Percentiles rank a stretch among this genome's conserved stretches.
Conservation (phyloP, 225 moss, liverwort and hornwort species). For the Polytrichum formosum region DNA sequence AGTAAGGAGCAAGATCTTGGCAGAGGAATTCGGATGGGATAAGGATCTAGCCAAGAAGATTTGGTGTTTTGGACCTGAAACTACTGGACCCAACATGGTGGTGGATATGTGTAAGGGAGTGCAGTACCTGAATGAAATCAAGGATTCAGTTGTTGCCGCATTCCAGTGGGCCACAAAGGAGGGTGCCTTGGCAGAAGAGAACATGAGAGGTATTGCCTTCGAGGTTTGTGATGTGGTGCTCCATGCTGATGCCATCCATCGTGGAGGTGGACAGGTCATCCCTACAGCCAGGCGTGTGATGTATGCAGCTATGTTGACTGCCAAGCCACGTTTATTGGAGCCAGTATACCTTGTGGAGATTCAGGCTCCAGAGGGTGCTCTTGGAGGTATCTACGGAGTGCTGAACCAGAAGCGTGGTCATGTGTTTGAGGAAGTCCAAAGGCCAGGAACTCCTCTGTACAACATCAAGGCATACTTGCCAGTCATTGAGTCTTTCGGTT, state of each 20-base stretch:
- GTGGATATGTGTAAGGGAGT: slow-evolving; percentile 42
- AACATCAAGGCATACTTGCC: slow-evolving; percentile 28
- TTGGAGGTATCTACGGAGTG: slow-evolving; percentile 18
- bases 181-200: slow-evolving; percentile 31
- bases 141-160: slow-evolving; percentile 27
- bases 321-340: slow-evolving; percentile 30
- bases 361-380: slow-evolving; percentile 33
- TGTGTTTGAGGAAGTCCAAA: slow-evolving; percentile 21
- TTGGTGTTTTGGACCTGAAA: slow-evolving; percentile 48
- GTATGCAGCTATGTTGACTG: slow-evolving; percentile 29
- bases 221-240: slow-evolving; percentile 37
- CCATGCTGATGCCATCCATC: slow-evolving; percentile 32
- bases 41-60: slow-evolving; percentile 40
- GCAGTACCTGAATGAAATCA: slow-evolving; percentile 36
- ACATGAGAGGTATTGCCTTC: slow-evolving; percentile 35
- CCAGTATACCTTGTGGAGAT: slow-evolving; percentile 48
- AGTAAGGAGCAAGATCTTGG: slow-evolving; percentile 8
- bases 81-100: slow-evolving; percentile 39
- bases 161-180: slow-evolving; percentile 32
- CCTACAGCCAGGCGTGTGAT: slow-evolving; percentile 32
- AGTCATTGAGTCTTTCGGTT: slow-evolving; percentile 31
- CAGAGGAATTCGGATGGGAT: slow-evolving; percentile 40
- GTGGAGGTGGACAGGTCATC: slow-evolving; percentile 31
- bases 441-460: slow-evolving; percentile 27
- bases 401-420: slow-evolving; percentile 24